Conservation (phyloP, 345 rosid genomes). For the Eutrema japonicum region DNA sequence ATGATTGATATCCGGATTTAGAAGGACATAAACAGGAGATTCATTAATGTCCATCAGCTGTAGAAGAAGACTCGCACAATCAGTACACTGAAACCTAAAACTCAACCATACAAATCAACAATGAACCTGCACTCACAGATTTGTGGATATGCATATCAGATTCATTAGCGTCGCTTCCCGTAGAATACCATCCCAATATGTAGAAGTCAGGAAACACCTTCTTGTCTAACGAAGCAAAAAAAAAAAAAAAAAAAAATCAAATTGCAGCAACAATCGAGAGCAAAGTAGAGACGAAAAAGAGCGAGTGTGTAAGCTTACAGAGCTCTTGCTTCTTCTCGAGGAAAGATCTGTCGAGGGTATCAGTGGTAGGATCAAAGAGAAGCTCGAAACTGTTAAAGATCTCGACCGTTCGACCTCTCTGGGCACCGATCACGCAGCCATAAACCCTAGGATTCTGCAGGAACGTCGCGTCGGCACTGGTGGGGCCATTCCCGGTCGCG, state of each 20-base stretch:
- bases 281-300: neutral
- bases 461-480: conserved; percentile 40
- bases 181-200: conserved; percentile 94
- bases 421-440: conserved; percentile 93
- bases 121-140: conserved; percentile 60
- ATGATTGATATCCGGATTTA: conserved; percentile 84
- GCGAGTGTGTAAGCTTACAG: neutral
- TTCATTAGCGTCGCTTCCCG: conserved; percentile 84
- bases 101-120: conserved; percentile 3
- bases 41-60: conserved; percentile 99
- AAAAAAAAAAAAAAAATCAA: neutral
- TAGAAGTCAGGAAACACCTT: conserved; percentile 93
- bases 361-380: conserved; percentile 64
- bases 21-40: conserved; percentile 89
- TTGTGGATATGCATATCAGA: conserved; percentile 92
- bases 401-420: conserved; percentile 93
- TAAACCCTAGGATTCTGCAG: conserved; percentile 67
- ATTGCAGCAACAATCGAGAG: neutral
- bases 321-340: conserved; percentile 98
- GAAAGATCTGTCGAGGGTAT: conserved; percentile 83
- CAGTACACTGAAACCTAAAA: conserved; percentile 10
- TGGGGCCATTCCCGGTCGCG: conserved; percentile 34
- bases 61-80: conserved; percentile 28
- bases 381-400: conserved; percentile 98
- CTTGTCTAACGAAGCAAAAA: conserved; percentile 54